These are phyloP conservation scores for Haplosporangium sp. DNA, from an alignment of 371 early-diverging fungal genomes.

Conservation along the genomic window DNA sequence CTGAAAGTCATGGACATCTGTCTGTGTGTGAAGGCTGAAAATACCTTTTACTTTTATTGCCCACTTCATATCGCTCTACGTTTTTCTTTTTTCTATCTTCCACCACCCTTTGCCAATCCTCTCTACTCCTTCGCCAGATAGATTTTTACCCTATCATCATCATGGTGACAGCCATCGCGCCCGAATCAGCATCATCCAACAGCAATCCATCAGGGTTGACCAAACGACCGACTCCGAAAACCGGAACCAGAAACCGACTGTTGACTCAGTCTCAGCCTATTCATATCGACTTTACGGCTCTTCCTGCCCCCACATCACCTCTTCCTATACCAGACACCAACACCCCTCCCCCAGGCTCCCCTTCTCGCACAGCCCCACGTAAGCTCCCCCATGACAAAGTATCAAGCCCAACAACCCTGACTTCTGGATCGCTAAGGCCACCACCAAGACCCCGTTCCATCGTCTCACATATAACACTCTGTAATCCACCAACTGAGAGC, in stretches of 20 bases:
- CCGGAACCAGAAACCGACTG: constrained; percentile 22
- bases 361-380: constrained; percentile 24
- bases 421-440: constrained; percentile 30
- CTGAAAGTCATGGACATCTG: neutral
- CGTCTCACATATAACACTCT: constrained; percentile 28
- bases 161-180: constrained; percentile 44
- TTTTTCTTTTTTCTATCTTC: neutral
- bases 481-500: constrained; percentile 42
- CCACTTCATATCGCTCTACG: neutral
- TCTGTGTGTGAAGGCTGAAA: too few species aligned
- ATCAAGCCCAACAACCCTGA: neutral
- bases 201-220: constrained; percentile 6
- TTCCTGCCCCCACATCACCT: constrained; percentile 47
- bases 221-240: constrained; percentile 23
- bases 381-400: constrained; percentile 20
- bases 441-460: constrained; percentile 51
- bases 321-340: constrained; percentile 28
- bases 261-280: constrained; percentile 37
- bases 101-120: neutral
- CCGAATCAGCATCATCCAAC: neutral
- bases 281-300: constrained; percentile 27
- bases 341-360: neutral
- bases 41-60: neutral
- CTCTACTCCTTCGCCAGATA: neutral
- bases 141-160: neutral